These are phyloP conservation scores for Coemansia reversa DNA, from an alignment of 192 early-diverging fungal genomes.

Conservation along the genomic window DNA sequence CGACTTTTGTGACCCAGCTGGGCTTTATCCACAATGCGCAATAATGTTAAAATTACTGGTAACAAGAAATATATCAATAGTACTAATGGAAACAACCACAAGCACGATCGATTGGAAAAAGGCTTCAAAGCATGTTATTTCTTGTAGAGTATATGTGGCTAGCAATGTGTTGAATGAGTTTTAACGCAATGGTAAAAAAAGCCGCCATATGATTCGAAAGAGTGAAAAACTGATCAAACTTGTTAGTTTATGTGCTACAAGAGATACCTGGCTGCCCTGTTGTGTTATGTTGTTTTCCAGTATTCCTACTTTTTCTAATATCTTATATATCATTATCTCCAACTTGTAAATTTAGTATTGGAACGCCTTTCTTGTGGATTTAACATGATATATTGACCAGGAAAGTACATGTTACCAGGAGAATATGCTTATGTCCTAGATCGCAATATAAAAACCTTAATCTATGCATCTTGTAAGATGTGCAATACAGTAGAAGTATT, in stretches of 20 bases:
- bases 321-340: not conserved
- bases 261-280: no score
- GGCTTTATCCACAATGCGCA: slow-evolving; percentile 52
- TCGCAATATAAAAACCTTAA: slow-evolving; percentile 3
- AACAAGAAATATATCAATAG: slow-evolving; percentile 20
- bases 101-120: not conserved
- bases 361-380: not conserved
- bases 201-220: no score
- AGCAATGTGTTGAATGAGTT: not conserved
- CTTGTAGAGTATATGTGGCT: not conserved
- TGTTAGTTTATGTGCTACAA: no score
- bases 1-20: slow-evolving; percentile 47
- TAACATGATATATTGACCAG: not conserved
- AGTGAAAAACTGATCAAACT: no score
- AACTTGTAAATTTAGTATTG: not conserved
- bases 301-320: no score
- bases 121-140: not conserved
- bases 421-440: not conserved
- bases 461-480: slow-evolving; percentile 14
- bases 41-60: slow-evolving; percentile 48
- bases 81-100: not conserved
- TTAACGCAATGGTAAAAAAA: no score
- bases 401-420: not conserved
- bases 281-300: no score
- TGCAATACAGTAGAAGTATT: slow-evolving; percentile 13